Conservation (phyloP, 352 stramenopile species). For the Phytophthora multivora region DNA sequence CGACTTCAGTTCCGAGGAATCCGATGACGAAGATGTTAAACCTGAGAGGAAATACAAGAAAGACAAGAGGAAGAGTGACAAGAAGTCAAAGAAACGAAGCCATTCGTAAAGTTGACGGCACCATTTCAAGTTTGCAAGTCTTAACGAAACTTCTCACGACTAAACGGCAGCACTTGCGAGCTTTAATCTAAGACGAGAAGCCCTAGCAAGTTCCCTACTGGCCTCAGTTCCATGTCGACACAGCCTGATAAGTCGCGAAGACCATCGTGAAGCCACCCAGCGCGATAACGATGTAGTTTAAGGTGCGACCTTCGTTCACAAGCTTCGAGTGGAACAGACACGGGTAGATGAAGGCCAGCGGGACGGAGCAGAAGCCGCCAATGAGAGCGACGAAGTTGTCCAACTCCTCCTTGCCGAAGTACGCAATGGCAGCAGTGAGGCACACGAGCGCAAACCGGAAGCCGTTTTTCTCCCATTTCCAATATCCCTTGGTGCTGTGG, state of each 20-base stretch:
- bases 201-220: conserved; percentile 16
- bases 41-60: conserved; percentile 36
- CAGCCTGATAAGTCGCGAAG: conserved; percentile 62
- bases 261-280: conserved; percentile 64
- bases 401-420: conserved; percentile 67
- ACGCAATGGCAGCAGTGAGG: conserved; percentile 63
- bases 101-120: conserved; percentile 17
- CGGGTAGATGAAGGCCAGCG: conserved; percentile 75
- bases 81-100: conserved; percentile 26
- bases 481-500: conserved; percentile 55
- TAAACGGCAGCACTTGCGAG: conserved; percentile 28
- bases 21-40: conserved; percentile 51
- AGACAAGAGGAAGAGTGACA: conserved; percentile 33
- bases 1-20: conserved; percentile 48
- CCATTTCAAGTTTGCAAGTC: conserved; percentile 4
- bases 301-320: conserved; percentile 44
- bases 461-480: conserved; percentile 71
- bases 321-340: conserved; percentile 69
- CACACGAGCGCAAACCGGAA: conserved; percentile 69
- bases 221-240: conserved; percentile 50
- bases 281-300: conserved; percentile 53
- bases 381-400: conserved; percentile 80
- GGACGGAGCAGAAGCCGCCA: conserved; percentile 74
- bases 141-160: conserved; percentile 13
- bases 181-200: conserved; percentile 28